Conservation (phyloP, 2,329 filamentous ascomycete species). For the Alternaria longipes region DNA sequence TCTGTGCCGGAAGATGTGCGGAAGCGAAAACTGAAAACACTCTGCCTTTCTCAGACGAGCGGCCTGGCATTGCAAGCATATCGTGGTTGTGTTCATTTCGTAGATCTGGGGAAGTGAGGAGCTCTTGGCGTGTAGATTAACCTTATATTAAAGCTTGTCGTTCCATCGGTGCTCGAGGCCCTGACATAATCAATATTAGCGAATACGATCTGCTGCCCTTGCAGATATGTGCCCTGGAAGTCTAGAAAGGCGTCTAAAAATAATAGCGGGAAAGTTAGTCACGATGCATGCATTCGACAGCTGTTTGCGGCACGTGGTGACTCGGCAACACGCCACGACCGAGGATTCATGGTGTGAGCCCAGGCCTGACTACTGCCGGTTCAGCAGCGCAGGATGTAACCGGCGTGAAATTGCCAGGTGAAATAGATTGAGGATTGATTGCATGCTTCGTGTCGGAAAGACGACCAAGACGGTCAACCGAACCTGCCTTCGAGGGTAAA, state of each 20-base stretch:
- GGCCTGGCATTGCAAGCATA: conserved; percentile 22
- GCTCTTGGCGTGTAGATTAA: conserved; percentile 52
- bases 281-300: conserved; percentile 16
- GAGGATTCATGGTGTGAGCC: conserved; percentile 30
- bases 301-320: conserved; percentile 23
- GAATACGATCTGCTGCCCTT: conserved; percentile 41
- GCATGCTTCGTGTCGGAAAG: conserved; percentile 34
- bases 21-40: conserved; percentile 44
- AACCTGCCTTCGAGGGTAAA: background rate
- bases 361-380: conserved; percentile 35
- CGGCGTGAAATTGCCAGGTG: conserved; percentile 27
- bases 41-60: conserved; percentile 19
- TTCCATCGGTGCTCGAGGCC: conserved; percentile 32
- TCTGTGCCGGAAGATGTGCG: conserved; percentile 29
- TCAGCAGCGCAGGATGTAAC: conserved; percentile 29
- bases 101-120: conserved; percentile 46
- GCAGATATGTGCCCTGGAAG: conserved; percentile 24
- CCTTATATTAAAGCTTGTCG: conserved; percentile 54
- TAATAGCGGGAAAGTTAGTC: conserved; percentile 31
- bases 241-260: conserved; percentile 41
- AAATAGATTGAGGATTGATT: conserved; percentile 49
- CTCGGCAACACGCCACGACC: conserved; percentile 12
- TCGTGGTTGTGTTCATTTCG: conserved; percentile 34
- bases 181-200: conserved; percentile 40
- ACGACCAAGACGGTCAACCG: conserved; percentile 25